A percentile compares a stretch with the other conserved stretches of the same genome.
These are phyloP conservation scores for Pichia nanzhaoensis DNA, from an alignment of 805 yeast genomes.

Conservation along the genomic window DNA sequence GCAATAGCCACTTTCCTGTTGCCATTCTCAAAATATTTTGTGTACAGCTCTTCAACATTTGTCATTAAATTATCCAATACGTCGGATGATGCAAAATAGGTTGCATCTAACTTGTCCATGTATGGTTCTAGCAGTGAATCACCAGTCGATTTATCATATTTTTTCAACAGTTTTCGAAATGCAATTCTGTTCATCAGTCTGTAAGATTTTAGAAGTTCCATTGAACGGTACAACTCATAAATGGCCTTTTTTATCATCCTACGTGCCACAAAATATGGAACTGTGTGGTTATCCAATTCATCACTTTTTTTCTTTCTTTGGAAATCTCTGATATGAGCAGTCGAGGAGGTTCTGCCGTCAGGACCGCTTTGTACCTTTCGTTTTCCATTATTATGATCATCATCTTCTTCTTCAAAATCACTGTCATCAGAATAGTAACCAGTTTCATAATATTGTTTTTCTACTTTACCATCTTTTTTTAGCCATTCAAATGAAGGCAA, in stretches of 20 bases:
- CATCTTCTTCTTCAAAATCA: constrained; percentile 10
- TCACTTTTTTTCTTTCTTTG: constrained; percentile 21
- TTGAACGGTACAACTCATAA: constrained; percentile 64
- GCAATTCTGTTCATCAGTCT: constrained; percentile 79
- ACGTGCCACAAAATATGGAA: constrained; percentile 60
- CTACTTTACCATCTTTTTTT: constrained; percentile 23
- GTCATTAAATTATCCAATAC: constrained; percentile 56
- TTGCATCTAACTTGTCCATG: constrained; percentile 48
- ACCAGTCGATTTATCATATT: constrained; percentile 71
- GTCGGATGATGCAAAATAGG: constrained; percentile 59
- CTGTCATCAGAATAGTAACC: constrained; percentile 25
- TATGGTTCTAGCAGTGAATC: constrained; percentile 40
- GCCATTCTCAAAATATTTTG: constrained; percentile 61
- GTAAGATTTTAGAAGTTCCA: constrained; percentile 65
- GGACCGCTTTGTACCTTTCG: not conserved
- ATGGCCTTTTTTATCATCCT: constrained; percentile 63
- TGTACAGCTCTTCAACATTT: constrained; percentile 61
- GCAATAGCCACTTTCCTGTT: constrained; percentile 68
- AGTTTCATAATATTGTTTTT: constrained; percentile 31
- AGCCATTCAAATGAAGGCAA: constrained; percentile 34
- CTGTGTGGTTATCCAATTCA: constrained; percentile 13
- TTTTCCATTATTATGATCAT: not conserved
- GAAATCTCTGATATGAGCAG: constrained; percentile 43
- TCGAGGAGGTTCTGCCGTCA: constrained; percentile 21
- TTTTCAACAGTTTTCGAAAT: constrained; percentile 80